Evolutionary conservation across 768 basidiomycete species (phyloP), one percentile per base, ranked within the genome.

Genomic region (Pisolithus orientalis): DNA sequence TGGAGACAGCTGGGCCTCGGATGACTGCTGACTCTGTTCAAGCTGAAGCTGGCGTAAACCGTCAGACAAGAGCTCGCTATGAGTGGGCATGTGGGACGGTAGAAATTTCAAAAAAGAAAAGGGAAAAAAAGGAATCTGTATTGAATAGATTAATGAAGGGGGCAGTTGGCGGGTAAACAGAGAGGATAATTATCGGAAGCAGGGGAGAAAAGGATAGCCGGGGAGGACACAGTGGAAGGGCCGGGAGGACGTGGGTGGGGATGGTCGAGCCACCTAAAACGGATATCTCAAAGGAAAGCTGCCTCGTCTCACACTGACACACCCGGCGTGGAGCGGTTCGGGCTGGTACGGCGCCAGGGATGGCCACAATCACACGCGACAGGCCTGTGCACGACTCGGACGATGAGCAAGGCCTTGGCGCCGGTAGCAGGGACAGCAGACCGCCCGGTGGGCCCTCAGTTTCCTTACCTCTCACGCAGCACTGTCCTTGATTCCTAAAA

Each of bases 1-100:
- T 25, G 28, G 49, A 31, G 32, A 37, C 31, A 11, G 13, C 21
- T 21, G 17, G 29, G 40, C 29, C 17, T 45, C 27, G 25, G 29
- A 29, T 4, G 44, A 45, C 10, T 40, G 39, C n/a, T 44, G 24
- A 6, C 61, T 50, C 40, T 68, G 63, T 14, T 68, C 57, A n/a
- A 66, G 54, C 60, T 79, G 71, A 25, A 83, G 76, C 51, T 73
- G 70, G 47, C 73, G 72, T 48, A 84, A 70, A 56, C 70, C 72
- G 49, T 75, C 65, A 8, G 76, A 70, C 56, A 84, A 70, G 37
- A 69, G 66, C 28, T 72, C 65, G 51, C 68, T 57, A 59, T 76
- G 72, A 49, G 70, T 63, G 44, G 56, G 27, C 61, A 60, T 70
- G 53, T 56, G 56, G 50, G 56, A 38, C 56, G 49, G 60, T 51